Evolutionary conservation across 305 asterid genomes (phyloP), one percentile per base, ranked within the genome.

Genomic region (Monarda citriodora): DNA sequence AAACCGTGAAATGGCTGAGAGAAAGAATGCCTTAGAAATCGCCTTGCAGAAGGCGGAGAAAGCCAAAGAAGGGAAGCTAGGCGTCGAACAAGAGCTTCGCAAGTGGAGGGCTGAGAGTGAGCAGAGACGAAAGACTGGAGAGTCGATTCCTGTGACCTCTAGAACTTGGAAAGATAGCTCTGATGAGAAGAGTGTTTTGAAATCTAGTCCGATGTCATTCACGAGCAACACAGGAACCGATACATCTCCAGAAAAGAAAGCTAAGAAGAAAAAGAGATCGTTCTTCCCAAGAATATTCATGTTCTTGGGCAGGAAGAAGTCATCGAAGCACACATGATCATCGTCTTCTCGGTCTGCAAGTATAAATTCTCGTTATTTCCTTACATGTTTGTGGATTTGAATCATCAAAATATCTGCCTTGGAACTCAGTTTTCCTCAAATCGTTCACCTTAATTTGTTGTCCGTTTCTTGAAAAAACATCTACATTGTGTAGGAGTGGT

Each of bases 101-200:
- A 83, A 78, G 61, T 83, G 97, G 99, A 82, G 98, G 68, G 81
- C 89, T 36, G 94, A 88, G 64, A 80, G 87, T 21, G 97, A 86
- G 72, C 92, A 82, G 63, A 83, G 82, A 68, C 75, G 96, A 58
- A 88, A 81, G 71, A 83, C 92, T 14, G 79, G 77, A 1, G 88
- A 67, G 61, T 60, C 85, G 3, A 37, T 68, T 70, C 70, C 83
- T 0, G 60, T 64, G 22, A 56, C 41, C 17, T 64, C 37, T 53
- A 74, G 46, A 61, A 78, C 76, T 61, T 77, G 81, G 18, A 74
- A 70, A 67, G 57, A 53, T 21, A 78, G 85, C 63, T 62, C 70
- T 20, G 90, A 77, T 60, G 89, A 76, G 14, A 76, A 60, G 55
- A 75, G 49, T 62, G 22, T 31, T 7, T 58, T 61, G 51, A 61